phyloP scores from a whole-genome alignment of 352 stramenopile species.

The Phytophthora sp. region DNA sequence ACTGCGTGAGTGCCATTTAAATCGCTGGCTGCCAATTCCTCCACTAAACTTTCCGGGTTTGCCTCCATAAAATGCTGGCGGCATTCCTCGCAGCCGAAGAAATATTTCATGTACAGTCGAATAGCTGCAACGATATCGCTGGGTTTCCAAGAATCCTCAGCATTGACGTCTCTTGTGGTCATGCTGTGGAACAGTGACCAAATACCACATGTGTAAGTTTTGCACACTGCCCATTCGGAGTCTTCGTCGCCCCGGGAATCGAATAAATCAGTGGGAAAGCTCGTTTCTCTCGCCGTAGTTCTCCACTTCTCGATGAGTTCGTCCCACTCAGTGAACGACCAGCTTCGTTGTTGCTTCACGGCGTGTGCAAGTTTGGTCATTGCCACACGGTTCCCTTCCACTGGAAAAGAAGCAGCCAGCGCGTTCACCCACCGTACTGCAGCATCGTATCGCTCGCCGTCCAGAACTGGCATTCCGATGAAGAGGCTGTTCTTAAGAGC shows the following conservation, averaged over 20 bases:
- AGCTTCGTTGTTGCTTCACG: constrained; percentile 44
- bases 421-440: constrained; percentile 58
- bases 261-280: constrained; percentile 63
- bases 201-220: constrained; percentile 77
- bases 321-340: constrained; percentile 51
- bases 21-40: constrained; percentile 42
- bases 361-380: constrained; percentile 46
- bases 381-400: constrained; percentile 59
- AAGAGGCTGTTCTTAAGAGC: constrained; percentile 73
- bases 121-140: constrained; percentile 57
- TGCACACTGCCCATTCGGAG: constrained; percentile 50
- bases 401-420: constrained; percentile 55
- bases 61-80: constrained; percentile 68
- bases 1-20: constrained; percentile 45
- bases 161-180: constrained; percentile 33
- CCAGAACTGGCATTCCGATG: constrained; percentile 53
- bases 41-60: constrained; percentile 58
- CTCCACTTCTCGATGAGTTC: constrained; percentile 61
- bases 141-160: constrained; percentile 37
- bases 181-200: constrained; percentile 81
- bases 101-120: constrained; percentile 69
- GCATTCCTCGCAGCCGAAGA: constrained; percentile 76
- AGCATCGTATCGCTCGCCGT: constrained; percentile 60
- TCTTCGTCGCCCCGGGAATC: constrained; percentile 42
- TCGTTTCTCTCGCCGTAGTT: constrained; percentile 35